Base-by-base conservation (phyloP, 768 basidiomycete genomes). In the Lentinus brumalis region DNA sequence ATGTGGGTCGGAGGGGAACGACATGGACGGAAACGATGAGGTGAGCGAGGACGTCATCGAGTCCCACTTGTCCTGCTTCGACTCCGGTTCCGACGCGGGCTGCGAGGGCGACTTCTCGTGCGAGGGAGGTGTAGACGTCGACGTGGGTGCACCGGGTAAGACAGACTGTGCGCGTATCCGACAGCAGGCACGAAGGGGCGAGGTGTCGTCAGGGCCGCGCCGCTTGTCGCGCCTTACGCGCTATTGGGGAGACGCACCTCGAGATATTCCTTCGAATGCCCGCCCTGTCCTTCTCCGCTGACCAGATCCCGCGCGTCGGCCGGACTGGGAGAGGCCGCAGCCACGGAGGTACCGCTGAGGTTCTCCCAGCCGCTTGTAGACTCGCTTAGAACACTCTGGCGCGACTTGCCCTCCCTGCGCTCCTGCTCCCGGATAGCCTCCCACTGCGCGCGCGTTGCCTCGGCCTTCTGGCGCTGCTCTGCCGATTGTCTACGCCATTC, bases 11-110 rank as follows among this genome's bases (percentile, higher is more conserved):
- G 86, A 88, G 8, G 88, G 88, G 73, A 86, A 88, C 30, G 88
- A 82, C 77, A 91, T 77, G 62, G 92, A 93, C n/a, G 92, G 92
- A 72, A 84, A 90, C 4, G 92, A 94, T 1, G 81, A 74, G 11
- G 73, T 72, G 39, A 73, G 63, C 12, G 71, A 72, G 50, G 83
- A 82, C 49, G 85, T 80, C 40, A 93, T 76, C 59, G 70, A 70
- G 70, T 91, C 91, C 91, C 91, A 92, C 67, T 83, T 87, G 64
- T 87, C 69, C 52, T 63, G 71, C 56, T 69, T 71, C 14, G 75
- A 73, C 57, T 75, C 66, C 31, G 70, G 69, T 35, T 73, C 71
- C 5, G 69, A 66, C 38, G 53, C 46, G 30, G 62, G 64, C 21
- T 61, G 56, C 51, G 65, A 55, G 53, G 47, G 50, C 42, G 53